Evolutionary conservation across 2,329 filamentous ascomycete species (phyloP).

Genomic region (Talaromyces sp.): DNA sequence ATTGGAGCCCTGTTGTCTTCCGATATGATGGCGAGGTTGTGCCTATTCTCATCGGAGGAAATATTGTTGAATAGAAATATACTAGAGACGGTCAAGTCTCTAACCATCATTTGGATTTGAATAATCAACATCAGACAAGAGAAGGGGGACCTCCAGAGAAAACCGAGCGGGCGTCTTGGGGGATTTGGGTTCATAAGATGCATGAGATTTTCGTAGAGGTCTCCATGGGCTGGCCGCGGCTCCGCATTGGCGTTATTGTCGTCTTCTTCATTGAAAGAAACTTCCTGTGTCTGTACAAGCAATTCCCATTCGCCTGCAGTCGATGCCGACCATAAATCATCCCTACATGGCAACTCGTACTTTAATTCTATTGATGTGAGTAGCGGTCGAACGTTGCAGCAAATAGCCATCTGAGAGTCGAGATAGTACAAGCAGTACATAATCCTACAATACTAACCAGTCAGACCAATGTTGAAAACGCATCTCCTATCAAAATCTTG

Average conservation of each 20-base stretch:
- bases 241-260: not conserved
- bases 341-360: not conserved
- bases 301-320: not conserved
- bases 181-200: not conserved
- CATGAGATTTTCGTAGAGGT: conserved; percentile 2
- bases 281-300: not conserved
- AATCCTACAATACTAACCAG: not conserved
- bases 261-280: conserved; percentile 1
- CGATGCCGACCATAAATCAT: not conserved
- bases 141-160: not conserved
- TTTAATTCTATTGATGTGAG: not conserved
- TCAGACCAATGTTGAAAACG: not conserved
- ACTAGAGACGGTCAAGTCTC: not conserved
- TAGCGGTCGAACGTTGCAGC: not conserved
- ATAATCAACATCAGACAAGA: conserved; percentile 1
- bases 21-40: not conserved
- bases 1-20: conserved; percentile 1
- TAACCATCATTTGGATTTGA: conserved; percentile 4
- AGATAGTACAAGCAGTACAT: conserved; percentile 3
- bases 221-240: conserved; percentile 1
- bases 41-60: not conserved
- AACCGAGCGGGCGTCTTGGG: not conserved
- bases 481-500: not conserved
- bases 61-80: conserved; percentile 2
- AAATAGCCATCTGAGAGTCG: not conserved